Evolutionary conservation across 805 yeast genomes (phyloP).

Genomic region (Babjeviella inositovora): DNA sequence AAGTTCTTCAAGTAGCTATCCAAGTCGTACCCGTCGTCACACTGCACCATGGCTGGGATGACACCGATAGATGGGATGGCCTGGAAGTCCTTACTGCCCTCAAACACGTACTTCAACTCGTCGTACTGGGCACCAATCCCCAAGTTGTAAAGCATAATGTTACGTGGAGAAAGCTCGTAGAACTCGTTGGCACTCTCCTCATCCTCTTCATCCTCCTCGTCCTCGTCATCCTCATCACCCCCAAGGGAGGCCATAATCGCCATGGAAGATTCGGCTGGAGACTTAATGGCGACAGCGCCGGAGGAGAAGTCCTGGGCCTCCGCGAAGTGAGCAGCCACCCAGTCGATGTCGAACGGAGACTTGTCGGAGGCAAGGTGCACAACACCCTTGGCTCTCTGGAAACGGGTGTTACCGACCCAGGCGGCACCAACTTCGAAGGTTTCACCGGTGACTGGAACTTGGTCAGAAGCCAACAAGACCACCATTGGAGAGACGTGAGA

Average conservation of each 20-base stretch:
- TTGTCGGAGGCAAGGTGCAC: slow-evolving; percentile 36
- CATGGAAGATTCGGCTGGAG: slow-evolving; percentile 67
- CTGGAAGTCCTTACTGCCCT: slow-evolving; percentile 61
- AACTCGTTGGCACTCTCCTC: slow-evolving; percentile 20
- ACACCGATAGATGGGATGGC: slow-evolving; percentile 86
- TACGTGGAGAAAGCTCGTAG: slow-evolving; percentile 48
- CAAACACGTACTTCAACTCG: slow-evolving; percentile 71
- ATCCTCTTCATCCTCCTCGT: slow-evolving; percentile 24
- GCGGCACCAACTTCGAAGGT: slow-evolving; percentile 92
- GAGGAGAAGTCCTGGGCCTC: slow-evolving; percentile 24
- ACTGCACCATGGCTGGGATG: slow-evolving; percentile 64
- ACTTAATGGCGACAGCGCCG: slow-evolving; percentile 32
- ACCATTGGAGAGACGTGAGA: slow-evolving; percentile 83
- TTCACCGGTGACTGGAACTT: slow-evolving; percentile 62
- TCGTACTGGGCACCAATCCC: slow-evolving; percentile 75
- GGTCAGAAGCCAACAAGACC: slow-evolving; percentile 63
- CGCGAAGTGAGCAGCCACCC: slow-evolving; percentile 49
- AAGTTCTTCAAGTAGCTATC: slow-evolving; percentile 56
- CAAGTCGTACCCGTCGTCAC: slow-evolving; percentile 38
- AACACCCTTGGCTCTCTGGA: slow-evolving; percentile 86
- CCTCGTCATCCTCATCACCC: slow-evolving; percentile 25
- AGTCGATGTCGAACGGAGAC: slow-evolving; percentile 54
- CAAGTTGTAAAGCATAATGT: slow-evolving; percentile 71
- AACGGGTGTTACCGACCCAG: slow-evolving; percentile 89
- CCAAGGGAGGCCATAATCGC: slow-evolving; percentile 56